A percentile compares a stretch with the other conserved stretches of the same genome.
Evolutionary conservation across 2,329 filamentous ascomycete species (phyloP).

Genomic region (Colletotrichum sp.): DNA sequence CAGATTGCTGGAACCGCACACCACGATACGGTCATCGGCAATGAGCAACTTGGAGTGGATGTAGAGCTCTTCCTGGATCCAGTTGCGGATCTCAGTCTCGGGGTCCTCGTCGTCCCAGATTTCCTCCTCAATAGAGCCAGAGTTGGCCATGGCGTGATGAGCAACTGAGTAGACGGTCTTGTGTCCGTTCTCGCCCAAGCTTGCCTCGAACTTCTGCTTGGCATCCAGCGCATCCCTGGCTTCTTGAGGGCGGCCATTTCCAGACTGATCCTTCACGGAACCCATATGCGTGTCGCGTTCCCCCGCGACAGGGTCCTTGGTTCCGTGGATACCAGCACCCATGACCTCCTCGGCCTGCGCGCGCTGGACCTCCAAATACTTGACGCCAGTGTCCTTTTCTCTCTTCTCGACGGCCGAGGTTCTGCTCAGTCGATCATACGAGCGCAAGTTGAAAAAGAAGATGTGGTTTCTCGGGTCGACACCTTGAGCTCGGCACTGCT

Average conservation of each 20-base stretch:
- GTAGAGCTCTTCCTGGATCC: constrained; percentile 96
- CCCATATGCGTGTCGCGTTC: constrained; percentile 57
- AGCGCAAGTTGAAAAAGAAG: constrained; percentile 92
- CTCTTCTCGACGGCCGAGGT: constrained; percentile 75
- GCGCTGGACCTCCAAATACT: constrained; percentile 85
- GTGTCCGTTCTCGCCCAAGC: constrained; percentile 39
- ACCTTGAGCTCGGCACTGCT: constrained; percentile 72
- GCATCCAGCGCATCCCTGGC: constrained; percentile 48
- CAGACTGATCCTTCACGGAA: constrained; percentile 34
- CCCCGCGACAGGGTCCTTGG: constrained; percentile 44
- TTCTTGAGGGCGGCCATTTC: constrained; percentile 28
- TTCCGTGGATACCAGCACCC: constrained; percentile 72
- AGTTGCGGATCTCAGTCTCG: constrained; percentile 82
- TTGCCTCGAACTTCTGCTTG: constrained; percentile 59
- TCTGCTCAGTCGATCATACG: constrained; percentile 90
- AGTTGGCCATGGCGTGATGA: constrained; percentile 79
- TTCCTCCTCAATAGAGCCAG: constrained; percentile 68
- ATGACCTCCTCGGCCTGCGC: constrained; percentile 91
- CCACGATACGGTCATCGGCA: constrained; percentile 82
- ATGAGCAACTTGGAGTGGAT: constrained; percentile 92
- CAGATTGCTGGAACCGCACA: constrained; percentile 88
- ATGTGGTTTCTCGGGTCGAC: constrained; percentile 82
- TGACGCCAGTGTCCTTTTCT: constrained; percentile 82
- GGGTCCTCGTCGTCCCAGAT: constrained; percentile 74
- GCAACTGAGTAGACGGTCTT: constrained; percentile 59